Evolutionary conservation across 2,329 filamentous ascomycete genomes (phyloP).

Genomic region (Paraphaeosphaeria sporulosa): DNA sequence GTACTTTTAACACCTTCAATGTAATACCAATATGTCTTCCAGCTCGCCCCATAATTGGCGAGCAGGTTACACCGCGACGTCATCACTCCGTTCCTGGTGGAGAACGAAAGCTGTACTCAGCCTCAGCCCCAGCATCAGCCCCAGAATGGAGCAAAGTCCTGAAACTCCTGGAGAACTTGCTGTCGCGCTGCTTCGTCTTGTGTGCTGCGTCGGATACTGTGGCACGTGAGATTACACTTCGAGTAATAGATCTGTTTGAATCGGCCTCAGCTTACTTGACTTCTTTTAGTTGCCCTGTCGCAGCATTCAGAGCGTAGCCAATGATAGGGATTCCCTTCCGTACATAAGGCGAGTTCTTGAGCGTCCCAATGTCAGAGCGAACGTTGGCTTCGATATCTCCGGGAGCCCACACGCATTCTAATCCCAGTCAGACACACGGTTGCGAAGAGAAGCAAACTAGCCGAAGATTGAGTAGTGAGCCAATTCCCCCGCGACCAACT

Average conservation of each 20-base stretch:
- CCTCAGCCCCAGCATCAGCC: constrained; percentile 15
- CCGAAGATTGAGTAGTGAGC: neutral
- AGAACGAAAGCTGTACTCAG: neutral
- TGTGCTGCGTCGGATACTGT: constrained; percentile 22
- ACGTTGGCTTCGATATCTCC: constrained; percentile 15
- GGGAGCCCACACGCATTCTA: constrained; percentile 19
- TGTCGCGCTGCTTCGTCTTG: constrained; percentile 24
- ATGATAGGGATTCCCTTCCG: constrained; percentile 27
- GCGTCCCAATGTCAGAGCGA: constrained; percentile 18
- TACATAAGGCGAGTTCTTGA: constrained; percentile 23
- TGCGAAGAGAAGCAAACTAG: neutral
- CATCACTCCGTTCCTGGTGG: neutral
- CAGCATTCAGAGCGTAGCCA: constrained; percentile 29
- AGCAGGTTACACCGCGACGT: neutral
- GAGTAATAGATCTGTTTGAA: neutral
- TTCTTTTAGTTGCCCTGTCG: constrained; percentile 24
- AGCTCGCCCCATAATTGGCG: neutral
- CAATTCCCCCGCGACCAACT: neutral
- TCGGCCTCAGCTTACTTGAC: constrained; percentile 28
- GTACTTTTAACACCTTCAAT: neutral
- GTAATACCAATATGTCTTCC: neutral
- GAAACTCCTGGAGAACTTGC: constrained; percentile 21
- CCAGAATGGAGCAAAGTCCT: constrained; percentile 35
- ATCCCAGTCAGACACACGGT: neutral
- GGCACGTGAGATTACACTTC: constrained; percentile 14